Evolutionary conservation across 2,329 filamentous ascomycete species (phyloP), one percentile per base, ranked within the genome.

Genomic region (Xylariales sp.): DNA sequence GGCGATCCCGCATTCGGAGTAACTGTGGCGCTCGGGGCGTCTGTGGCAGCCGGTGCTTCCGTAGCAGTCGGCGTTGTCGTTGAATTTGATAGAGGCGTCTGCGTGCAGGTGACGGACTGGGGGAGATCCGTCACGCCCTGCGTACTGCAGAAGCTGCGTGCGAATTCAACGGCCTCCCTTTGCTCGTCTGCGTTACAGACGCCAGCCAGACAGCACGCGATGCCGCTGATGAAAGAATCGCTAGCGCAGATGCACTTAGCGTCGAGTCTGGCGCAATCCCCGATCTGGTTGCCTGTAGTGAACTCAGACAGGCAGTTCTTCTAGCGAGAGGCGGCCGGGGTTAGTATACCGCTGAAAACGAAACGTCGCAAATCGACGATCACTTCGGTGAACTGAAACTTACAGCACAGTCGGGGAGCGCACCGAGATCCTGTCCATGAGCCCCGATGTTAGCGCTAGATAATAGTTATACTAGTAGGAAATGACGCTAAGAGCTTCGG

Each of bases 381-480:
- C 8, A 36, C n/a, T 16, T 34, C 49, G 39, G 28, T 34, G 30
- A 48, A 12, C 28, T 46, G 45, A 62, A 64, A 83, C 86, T 75
- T 82, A 90, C 87, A 71, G 87, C 87, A 73, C 85, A 90, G 9
- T 70, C 67, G 16, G 86, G 89, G 56, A 87, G 82, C 46, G 73
- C 75, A 36, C 75, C 72, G 64, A 83, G 74, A 46, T 72, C 73
- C 75, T 56, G 7, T 32, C 39, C 12, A 3, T 3, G 5, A 50
- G 9, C 18, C 28, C 34, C 36, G 12, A 39, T 8, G 36, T 39
- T 39, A 39, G 36, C 36, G 36, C 23, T 23, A 1, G 23, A 23
- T 23, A 18, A 14, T 34, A 18, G 14, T n/a, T 14, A 36, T 41
- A 30, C 14, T 55, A 4, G n/a, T 41, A 12, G 14, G 6, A n/a